A percentile compares a stretch with the other conserved stretches of the same genome.
Evolutionary conservation across 371 early-diverging fungal species (phyloP).

Genomic region (Rhizopus arrhizus): DNA sequence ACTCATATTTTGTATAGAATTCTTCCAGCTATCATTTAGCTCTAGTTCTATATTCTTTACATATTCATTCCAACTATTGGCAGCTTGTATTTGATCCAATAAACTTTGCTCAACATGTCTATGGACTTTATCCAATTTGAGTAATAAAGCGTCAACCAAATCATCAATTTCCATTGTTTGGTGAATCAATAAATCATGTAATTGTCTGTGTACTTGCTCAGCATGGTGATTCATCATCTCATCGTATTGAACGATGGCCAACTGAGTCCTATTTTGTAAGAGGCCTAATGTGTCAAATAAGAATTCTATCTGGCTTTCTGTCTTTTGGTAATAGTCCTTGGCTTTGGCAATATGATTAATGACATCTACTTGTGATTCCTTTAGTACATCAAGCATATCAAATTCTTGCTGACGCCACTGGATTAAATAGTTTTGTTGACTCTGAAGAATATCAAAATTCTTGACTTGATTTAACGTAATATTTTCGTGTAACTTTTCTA

Average conservation of each 20-base stretch:
- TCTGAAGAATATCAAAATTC: constrained; percentile 20
- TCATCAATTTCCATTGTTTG: background rate
- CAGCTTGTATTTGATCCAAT: background rate
- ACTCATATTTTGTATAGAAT: background rate
- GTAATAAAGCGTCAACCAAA: background rate
- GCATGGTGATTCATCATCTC: constrained; percentile 1
- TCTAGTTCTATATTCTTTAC: background rate
- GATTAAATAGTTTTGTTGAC: constrained; percentile 20
- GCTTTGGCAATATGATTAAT: constrained; percentile 10
- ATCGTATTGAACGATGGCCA: background rate
- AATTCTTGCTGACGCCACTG: constrained; percentile 29
- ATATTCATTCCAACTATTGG: background rate
- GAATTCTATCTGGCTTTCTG: constrained; percentile 6
- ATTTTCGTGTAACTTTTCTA: constrained; percentile 17
- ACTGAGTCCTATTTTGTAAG: constrained; percentile 13
- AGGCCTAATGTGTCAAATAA: constrained; percentile 6
- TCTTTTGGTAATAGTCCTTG: background rate
- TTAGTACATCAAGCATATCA: constrained; percentile 7
- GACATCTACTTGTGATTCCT: constrained; percentile 9
- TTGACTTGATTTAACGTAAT: constrained; percentile 25
- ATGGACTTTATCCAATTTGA: background rate
- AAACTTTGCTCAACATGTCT: background rate
- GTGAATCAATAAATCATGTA: background rate
- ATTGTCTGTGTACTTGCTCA: background rate
- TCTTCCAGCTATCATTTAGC: background rate